Conservation (phyloP, 805 yeast genomes). For the Ogataea paradorogensis region DNA sequence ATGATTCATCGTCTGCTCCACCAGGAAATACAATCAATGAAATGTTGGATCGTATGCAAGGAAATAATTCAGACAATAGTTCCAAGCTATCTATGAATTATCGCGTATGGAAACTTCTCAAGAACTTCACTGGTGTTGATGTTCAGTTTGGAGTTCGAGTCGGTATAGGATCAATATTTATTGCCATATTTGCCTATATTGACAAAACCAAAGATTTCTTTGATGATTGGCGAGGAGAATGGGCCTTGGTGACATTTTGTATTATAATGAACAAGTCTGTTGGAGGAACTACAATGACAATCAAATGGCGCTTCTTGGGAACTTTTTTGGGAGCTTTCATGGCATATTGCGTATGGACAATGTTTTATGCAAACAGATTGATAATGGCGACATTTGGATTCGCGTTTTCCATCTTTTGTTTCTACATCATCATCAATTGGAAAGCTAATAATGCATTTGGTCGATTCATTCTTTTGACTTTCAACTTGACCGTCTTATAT, state of each 20-base stretch:
- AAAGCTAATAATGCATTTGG: constrained; percentile 60
- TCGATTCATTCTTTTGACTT: constrained; percentile 68
- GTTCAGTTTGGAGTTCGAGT: constrained; percentile 78
- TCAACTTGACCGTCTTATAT: constrained; percentile 74
- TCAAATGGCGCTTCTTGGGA: constrained; percentile 70
- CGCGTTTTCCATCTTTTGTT: constrained; percentile 45
- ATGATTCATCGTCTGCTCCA: background rate
- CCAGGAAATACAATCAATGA: constrained; percentile 31
- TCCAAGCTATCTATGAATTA: constrained; percentile 21
- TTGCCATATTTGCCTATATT: constrained; percentile 66
- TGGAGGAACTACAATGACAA: constrained; percentile 82
- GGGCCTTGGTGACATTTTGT: constrained; percentile 80
- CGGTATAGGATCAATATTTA: constrained; percentile 67
- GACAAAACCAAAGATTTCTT: constrained; percentile 54
- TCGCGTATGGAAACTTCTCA: constrained; percentile 48
- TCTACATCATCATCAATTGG: constrained; percentile 67
- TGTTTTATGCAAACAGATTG: constrained; percentile 53
- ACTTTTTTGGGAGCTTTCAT: constrained; percentile 66
- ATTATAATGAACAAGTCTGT: constrained; percentile 82
- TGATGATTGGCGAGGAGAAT: constrained; percentile 71
- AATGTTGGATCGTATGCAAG: constrained; percentile 27
- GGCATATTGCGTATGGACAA: constrained; percentile 60
- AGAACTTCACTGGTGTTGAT: constrained; percentile 58
- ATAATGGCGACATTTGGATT: constrained; percentile 51
- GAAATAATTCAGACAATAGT: constrained; percentile 9